phyloP scores from a whole-genome alignment of 257 asterid species.

The Lithospermum erythrorhizon region DNA sequence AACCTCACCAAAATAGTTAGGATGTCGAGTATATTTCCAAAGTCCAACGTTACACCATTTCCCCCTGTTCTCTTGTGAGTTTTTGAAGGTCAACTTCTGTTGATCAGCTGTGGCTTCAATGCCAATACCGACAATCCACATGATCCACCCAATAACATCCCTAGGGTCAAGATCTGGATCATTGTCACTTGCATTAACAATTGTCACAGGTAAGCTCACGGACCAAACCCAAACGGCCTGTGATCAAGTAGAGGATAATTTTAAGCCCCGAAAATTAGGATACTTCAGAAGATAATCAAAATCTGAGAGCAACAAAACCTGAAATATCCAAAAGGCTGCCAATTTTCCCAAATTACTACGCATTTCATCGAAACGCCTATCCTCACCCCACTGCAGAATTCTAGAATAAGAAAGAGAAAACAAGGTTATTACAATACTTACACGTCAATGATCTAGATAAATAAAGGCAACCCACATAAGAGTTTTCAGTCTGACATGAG shows the following conservation, averaged over 20 bases:
- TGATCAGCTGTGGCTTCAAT: constrained; percentile 85
- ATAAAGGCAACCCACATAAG: too few relatives aligned
- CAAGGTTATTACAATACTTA: not conserved
- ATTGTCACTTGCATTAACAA: constrained; percentile 66
- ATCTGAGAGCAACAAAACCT: constrained; percentile 31
- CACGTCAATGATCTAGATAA: not conserved
- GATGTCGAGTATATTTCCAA: constrained; percentile 96
- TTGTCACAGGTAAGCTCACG: constrained; percentile 87
- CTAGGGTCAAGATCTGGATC: constrained; percentile 55
- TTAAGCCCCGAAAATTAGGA: not conserved
- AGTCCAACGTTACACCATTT: constrained; percentile 79
- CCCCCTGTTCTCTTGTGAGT: constrained; percentile 60
- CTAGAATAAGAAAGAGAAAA: constrained; percentile 24
- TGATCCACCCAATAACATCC: constrained; percentile 81
- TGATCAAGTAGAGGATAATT: not conserved
- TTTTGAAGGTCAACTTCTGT: constrained; percentile 68
- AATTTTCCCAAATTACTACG: constrained; percentile 67
- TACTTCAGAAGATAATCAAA: not conserved
- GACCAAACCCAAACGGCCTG: constrained; percentile 99
- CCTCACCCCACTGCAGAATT: constrained; percentile 94
- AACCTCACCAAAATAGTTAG: constrained; percentile 97
- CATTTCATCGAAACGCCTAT: constrained; percentile 81
- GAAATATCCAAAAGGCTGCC: constrained; percentile 79
- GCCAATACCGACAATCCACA: constrained; percentile 57
- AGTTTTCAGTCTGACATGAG: too few relatives aligned